Conservation (phyloP, 2,329 filamentous ascomycete genomes). For the Talaromyces piceae region DNA sequence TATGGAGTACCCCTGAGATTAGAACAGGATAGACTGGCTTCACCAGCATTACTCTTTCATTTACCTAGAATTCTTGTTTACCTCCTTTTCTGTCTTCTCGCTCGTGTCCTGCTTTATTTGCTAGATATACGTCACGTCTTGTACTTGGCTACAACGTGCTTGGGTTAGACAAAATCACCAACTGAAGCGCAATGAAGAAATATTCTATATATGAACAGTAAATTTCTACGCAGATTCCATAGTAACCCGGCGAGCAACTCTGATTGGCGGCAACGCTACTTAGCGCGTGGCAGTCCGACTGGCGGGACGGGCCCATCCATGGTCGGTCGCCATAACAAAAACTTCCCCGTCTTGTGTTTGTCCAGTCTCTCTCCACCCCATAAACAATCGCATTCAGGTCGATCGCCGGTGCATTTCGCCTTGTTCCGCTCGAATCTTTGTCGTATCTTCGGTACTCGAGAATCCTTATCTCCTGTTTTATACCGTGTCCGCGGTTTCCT, state of each 20-base stretch:
- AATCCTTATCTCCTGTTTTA: background rate
- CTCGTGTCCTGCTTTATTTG: background rate
- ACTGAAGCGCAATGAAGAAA: no score
- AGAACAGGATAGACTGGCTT: constrained; percentile 2
- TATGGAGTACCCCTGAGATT: background rate
- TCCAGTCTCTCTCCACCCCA: constrained; percentile 3
- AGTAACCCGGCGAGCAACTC: no score
- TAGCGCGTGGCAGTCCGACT: constrained; percentile 4
- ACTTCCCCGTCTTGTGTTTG: constrained; percentile 12
- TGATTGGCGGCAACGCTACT: constrained; percentile 7
- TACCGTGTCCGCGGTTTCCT: background rate
- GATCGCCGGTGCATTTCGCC: background rate
- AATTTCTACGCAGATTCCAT: no score
- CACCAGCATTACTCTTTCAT: background rate
- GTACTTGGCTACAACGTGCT: background rate
- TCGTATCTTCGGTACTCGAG: background rate
- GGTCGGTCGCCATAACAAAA: constrained; percentile 9
- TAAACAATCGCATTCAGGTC: constrained; percentile 11
- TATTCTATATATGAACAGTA: no score
- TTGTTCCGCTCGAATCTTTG: background rate
- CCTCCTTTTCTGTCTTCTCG: background rate
- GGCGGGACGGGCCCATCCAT: constrained; percentile 1
- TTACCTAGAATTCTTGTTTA: no score
- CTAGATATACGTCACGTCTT: background rate
- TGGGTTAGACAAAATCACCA: no score